These are phyloP conservation scores for Saussurea involucrata DNA, from an alignment of 129 eudicot species.

Conservation along the genomic window DNA sequence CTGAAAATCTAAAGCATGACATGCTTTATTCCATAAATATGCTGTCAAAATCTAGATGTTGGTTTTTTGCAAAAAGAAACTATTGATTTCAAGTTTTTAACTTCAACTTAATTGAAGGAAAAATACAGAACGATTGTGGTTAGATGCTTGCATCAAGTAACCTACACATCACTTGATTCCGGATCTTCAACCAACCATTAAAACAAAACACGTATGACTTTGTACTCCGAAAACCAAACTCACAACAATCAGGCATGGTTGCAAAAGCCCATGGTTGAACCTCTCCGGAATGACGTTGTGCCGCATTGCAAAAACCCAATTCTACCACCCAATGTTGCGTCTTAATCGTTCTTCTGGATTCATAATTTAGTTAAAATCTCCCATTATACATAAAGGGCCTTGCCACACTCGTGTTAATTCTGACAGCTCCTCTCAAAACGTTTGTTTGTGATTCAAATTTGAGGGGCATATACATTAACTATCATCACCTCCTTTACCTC, in stretches of 20 bases:
- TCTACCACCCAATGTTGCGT: not conserved
- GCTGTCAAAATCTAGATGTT: not conserved
- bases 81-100: not conserved
- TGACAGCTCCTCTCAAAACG: no score
- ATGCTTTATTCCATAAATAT: not conserved
- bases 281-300: not conserved
- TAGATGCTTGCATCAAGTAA: not conserved
- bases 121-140: not conserved
- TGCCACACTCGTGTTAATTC: no score
- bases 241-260: no score
- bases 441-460: no score
- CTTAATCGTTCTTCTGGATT: not conserved
- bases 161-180: not conserved
- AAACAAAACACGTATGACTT: no score
- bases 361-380: no score
- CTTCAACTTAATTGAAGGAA: not conserved
- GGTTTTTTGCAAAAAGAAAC: not conserved
- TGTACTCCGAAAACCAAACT: no score
- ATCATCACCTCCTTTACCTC: no score
- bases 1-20: not conserved
- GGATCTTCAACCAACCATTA: not conserved
- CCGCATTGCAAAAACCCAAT: no score
- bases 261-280: not conserved
- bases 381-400: no score
- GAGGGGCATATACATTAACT: no score